Evolutionary conservation across 352 stramenopile species (phyloP).

Genomic region (Blastocystis sp.): DNA sequence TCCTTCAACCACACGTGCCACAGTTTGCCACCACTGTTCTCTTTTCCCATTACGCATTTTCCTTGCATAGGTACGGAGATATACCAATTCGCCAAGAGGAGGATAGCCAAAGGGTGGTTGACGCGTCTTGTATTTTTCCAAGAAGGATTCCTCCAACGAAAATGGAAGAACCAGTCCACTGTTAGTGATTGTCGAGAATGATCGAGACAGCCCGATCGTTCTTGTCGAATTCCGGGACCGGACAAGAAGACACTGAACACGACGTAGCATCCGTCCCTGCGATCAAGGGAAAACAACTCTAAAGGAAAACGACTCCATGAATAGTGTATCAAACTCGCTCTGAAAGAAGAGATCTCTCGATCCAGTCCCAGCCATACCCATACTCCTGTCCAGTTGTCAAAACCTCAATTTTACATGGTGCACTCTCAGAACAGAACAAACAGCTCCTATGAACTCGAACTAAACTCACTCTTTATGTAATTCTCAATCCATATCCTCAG

Average conservation of each 20-base stretch:
- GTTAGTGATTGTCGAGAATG: background rate
- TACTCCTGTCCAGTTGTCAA: too few relatives aligned
- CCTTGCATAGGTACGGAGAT: slow-evolving; percentile 77
- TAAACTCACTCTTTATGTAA: background rate
- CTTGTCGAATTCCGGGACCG: background rate
- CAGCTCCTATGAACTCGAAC: background rate
- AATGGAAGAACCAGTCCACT: slow-evolving; percentile 55
- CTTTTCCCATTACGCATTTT: slow-evolving; percentile 69
- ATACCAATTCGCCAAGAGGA: slow-evolving; percentile 82
- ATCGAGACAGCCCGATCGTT: background rate
- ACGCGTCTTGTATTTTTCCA: slow-evolving; percentile 63
- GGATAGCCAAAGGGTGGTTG: too few relatives aligned
- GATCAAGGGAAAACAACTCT: too few relatives aligned
- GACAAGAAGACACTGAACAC: background rate
- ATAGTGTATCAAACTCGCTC: too few relatives aligned
- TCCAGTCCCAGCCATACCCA: too few relatives aligned
- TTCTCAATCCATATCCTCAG: slow-evolving; percentile 31
- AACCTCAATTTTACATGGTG: background rate
- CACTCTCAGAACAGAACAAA: background rate
- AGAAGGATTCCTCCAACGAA: slow-evolving; percentile 59
- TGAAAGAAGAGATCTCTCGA: too few relatives aligned
- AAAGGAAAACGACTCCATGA: too few relatives aligned
- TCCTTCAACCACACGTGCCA: slow-evolving; percentile 79
- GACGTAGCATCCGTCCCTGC: background rate
- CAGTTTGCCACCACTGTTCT: slow-evolving; percentile 77